Evolutionary conservation across 1,284 basidiomycete species (phyloP).

Genomic region (Fomitiporia mediterranea): DNA sequence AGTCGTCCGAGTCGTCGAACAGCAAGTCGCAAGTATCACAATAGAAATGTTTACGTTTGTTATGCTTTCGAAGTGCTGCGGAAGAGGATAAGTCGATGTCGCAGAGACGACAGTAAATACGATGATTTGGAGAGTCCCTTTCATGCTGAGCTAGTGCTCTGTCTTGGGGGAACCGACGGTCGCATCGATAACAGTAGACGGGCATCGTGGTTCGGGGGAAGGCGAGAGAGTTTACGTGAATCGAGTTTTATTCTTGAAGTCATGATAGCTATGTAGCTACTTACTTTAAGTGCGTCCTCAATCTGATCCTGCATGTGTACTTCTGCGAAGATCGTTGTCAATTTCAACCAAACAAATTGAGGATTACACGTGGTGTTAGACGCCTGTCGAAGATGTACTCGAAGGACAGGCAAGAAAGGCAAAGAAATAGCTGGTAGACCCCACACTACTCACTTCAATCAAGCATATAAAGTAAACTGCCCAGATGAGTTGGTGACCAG

Average conservation of each 20-base stretch:
- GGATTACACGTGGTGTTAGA: background rate
- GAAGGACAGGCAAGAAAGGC: no score
- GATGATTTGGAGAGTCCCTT: constrained; percentile 16
- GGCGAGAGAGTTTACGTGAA: background rate
- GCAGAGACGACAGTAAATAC: constrained; percentile 20
- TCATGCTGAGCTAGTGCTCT: constrained; percentile 25
- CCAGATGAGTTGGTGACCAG: no score
- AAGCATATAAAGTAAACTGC: no score
- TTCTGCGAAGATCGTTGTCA: background rate
- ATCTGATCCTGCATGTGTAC: background rate
- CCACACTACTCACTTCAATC: no score
- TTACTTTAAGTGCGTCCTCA: background rate
- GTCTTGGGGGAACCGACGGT: constrained; percentile 27
- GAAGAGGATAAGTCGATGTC: constrained; percentile 20
- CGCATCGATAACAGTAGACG: constrained; percentile 33
- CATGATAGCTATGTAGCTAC: background rate
- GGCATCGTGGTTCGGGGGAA: constrained; percentile 23
- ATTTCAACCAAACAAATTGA: background rate
- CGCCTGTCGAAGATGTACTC: no score
- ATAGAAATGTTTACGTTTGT: constrained; percentile 22
- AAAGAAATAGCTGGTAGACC: no score
- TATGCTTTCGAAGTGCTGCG: constrained; percentile 13
- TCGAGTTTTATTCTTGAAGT: background rate
- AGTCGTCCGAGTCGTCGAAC: constrained; percentile 15
- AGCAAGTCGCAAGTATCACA: constrained; percentile 23